Evolutionary conservation across 441 rosid genomes (phyloP), one percentile per base, ranked within the genome.

Genomic region (Metrosideros polymorpha): DNA sequence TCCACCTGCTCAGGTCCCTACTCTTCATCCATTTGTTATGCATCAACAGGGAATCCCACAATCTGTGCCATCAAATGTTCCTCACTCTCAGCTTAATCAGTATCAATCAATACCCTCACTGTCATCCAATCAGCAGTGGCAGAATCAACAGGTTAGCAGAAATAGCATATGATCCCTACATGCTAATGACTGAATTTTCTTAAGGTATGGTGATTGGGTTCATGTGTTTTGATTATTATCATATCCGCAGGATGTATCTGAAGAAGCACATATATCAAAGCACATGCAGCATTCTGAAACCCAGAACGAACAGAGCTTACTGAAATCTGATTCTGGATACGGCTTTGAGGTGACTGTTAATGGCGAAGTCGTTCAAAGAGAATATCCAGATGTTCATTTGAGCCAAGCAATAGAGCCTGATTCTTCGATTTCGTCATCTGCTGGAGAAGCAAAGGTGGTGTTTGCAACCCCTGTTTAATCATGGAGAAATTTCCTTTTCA

Each of bases 21-120:
- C 98, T 75, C 88, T 96, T 89, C 99, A 94, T 89, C 92, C 99
- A 51, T 94, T 90, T 86, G 85, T 93, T 89, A 93, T 96, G 93
- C 96, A 94, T 87, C 99, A 95, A 84, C 99, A 92, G 84, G 96
- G 93, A 88, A 88, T 90, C 85, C 91, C 96, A 54, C 98, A 93
- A 39, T 90, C 96, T 61, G 84, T 94, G 90, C 92, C 91, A 86
- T 90, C 98, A 59, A 97, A 90, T 83, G 91, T 85, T 86, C 91
- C 94, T 87, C 95, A 91, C 84, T 86, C 96, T 89, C 96, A 93
- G 86, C 91, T 86, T 88, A 93, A 94, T 84, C 94, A 94, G 63
- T 92, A 91, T 88, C 92, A 91, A 76, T 89, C 95, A 35, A 84
- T 92, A 71, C 93, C 95, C 29, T 87, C 90, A 85, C 51, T 90